A percentile compares a stretch with the other conserved stretches of the same genome.
These are phyloP conservation scores for Xylariaceae sp. DNA, from an alignment of 2,329 filamentous ascomycete species.

Conservation along the genomic window DNA sequence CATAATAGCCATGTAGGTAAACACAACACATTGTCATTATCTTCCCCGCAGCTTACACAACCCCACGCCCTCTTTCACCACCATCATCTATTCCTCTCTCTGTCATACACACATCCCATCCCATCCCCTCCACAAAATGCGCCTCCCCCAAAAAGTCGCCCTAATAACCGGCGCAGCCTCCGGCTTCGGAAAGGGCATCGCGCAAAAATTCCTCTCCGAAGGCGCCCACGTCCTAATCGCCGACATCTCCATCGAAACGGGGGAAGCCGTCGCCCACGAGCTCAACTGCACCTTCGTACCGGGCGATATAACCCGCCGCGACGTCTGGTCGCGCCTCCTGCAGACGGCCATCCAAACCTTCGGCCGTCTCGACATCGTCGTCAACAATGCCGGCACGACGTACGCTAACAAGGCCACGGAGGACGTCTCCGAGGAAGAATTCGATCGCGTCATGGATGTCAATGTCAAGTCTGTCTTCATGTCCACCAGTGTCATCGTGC, in stretches of 20 bases:
- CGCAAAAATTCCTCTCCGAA: constrained; percentile 54
- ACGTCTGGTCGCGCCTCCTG: constrained; percentile 50
- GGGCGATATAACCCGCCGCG: constrained; percentile 47
- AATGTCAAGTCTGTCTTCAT: constrained; percentile 64
- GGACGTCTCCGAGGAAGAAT: constrained; percentile 61
- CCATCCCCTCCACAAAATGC: constrained; percentile 20
- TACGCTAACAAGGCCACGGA: constrained; percentile 59
- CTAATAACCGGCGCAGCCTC: constrained; percentile 51
- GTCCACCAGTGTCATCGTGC: constrained; percentile 54
- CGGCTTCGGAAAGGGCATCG: constrained; percentile 60
- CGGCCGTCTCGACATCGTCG: constrained; percentile 51
- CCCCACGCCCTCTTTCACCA: no score
- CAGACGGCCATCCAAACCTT: constrained; percentile 41
- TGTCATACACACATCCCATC: not conserved
- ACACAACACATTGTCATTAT: no score
- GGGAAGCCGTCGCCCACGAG: constrained; percentile 42
- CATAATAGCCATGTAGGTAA: no score
- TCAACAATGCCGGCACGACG: constrained; percentile 57
- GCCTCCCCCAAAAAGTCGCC: constrained; percentile 40
- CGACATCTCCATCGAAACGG: constrained; percentile 52
- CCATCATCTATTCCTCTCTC: no score
- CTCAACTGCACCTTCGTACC: constrained; percentile 40
- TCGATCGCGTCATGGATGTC: constrained; percentile 60
- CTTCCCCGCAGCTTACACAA: no score
- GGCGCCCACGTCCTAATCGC: constrained; percentile 57